phyloP scores from a whole-genome alignment of 495 filamentous ascomycete species.

The Aspergillus nanangensis region DNA sequence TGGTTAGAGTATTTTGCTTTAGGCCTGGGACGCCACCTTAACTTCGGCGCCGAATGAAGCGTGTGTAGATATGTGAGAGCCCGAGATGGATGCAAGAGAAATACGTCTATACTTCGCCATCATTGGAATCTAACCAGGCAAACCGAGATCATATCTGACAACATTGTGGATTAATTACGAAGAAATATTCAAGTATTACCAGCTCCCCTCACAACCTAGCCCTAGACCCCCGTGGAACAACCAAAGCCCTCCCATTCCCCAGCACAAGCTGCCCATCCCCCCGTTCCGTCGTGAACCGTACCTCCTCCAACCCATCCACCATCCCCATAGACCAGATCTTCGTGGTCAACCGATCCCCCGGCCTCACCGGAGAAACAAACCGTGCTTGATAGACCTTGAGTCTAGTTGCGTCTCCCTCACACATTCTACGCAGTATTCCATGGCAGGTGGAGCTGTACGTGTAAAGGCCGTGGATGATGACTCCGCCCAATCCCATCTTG shows the following conservation, averaged over 20 bases:
- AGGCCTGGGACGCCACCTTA: too few relatives aligned
- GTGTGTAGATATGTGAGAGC: too few relatives aligned
- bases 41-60: too few relatives aligned
- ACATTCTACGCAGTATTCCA: constrained; percentile 65
- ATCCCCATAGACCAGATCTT: constrained; percentile 50
- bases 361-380: constrained; percentile 78
- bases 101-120: too few relatives aligned
- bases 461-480: constrained; percentile 84
- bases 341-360: constrained; percentile 53
- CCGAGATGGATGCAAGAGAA: too few relatives aligned
- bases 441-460: constrained; percentile 81
- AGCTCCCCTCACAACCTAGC: too few relatives aligned
- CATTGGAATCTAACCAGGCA: too few relatives aligned
- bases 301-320: constrained; percentile 69
- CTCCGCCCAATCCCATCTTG: constrained; percentile 87
- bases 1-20: too few relatives aligned
- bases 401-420: constrained; percentile 71
- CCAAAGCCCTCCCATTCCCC: constrained; percentile 64
- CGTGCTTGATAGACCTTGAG: constrained; percentile 83
- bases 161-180: too few relatives aligned
- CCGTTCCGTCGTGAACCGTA: constrained; percentile 67
- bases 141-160: too few relatives aligned
- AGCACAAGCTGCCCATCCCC: constrained; percentile 72
- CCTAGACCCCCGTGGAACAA: too few relatives aligned
- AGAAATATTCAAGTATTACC: too few relatives aligned